phyloP scores from a whole-genome alignment of 108 stramenopile species.

The Hondaea fermentalgiana region DNA sequence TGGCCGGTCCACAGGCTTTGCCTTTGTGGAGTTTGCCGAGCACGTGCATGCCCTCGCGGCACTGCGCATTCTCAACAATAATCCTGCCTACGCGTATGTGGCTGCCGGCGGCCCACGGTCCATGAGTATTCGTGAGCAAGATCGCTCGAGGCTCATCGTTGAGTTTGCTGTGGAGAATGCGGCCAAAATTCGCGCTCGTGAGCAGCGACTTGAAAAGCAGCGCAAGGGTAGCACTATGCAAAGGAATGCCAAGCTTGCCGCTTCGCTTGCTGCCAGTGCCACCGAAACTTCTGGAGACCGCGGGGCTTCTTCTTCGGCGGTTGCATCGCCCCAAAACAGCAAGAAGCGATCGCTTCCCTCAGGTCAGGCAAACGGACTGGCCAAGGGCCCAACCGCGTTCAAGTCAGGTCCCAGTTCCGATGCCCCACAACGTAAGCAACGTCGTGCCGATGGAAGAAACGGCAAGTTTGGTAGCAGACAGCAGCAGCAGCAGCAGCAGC shows the following conservation, averaged over 20 bases:
- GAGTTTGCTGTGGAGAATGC: slow-evolving; percentile 28
- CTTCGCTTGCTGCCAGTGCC: background rate
- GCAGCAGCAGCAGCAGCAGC: background rate
- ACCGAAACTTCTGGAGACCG: background rate
- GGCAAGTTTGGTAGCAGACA: background rate
- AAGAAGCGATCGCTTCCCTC: too few species aligned
- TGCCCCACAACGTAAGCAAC: too few species aligned
- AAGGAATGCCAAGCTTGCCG: background rate
- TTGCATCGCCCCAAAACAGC: too few species aligned
- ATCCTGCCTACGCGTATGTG: slow-evolving; percentile 57
- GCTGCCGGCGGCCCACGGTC: slow-evolving; percentile 25
- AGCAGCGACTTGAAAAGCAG: slow-evolving; percentile 5
- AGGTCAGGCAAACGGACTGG: too few species aligned
- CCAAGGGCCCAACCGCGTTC: too few species aligned
- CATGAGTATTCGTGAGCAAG: background rate
- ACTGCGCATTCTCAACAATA: slow-evolving; percentile 89
- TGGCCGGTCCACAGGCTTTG: slow-evolving; percentile 79
- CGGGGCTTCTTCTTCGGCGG: too few species aligned
- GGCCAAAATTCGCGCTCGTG: slow-evolving; percentile 12
- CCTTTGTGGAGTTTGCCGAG: slow-evolving; percentile 90
- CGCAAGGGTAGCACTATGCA: background rate
- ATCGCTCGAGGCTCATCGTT: slow-evolving; percentile 17
- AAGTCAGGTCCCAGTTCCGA: too few species aligned
- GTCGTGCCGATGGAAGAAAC: too few species aligned
- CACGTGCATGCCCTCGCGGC: slow-evolving; percentile 91